phyloP scores from a whole-genome alignment of 1,284 basidiomycete genomes.

The Heliocybe sulcata region DNA sequence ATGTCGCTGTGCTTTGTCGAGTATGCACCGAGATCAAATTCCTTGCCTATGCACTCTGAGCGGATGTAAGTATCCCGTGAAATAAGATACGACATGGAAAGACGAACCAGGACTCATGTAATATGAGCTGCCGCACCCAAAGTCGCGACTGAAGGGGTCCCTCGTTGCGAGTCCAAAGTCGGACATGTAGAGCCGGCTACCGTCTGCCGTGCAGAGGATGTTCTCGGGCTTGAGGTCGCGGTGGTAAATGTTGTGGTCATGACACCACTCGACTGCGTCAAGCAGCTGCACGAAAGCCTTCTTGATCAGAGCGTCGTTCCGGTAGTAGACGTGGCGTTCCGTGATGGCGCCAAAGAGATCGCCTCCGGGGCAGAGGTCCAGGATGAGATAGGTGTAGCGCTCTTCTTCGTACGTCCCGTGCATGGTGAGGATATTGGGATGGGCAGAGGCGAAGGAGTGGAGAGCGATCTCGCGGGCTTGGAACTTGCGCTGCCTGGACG shows the following conservation, averaged over 20 bases:
- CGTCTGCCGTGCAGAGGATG: slow-evolving; percentile 37
- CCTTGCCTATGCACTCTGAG: slow-evolving; percentile 68
- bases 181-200: slow-evolving; percentile 40
- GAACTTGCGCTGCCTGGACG: slow-evolving; percentile 40
- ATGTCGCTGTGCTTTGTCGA: slow-evolving; percentile 77
- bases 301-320: slow-evolving; percentile 35
- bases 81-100: slow-evolving; percentile 4
- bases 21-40: slow-evolving; percentile 43
- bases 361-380: slow-evolving; percentile 3
- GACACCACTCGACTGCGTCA: slow-evolving; percentile 42
- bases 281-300: slow-evolving; percentile 43
- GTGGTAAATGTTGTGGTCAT: slow-evolving; percentile 48
- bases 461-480: slow-evolving; percentile 55
- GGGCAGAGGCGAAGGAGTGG: slow-evolving; percentile 46
- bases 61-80: neutral
- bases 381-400: slow-evolving; percentile 11
- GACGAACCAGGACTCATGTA: slow-evolving; percentile 41
- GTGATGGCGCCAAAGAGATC: slow-evolving; percentile 13
- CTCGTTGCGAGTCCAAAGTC: slow-evolving; percentile 59
- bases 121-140: slow-evolving; percentile 52
- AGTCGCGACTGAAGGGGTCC: slow-evolving; percentile 41
- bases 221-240: slow-evolving; percentile 62
- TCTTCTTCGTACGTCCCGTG: slow-evolving; percentile 48
- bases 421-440: slow-evolving; percentile 49
- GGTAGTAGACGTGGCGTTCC: slow-evolving; percentile 25